Percentiles rank a stretch among this genome's conserved stretches.
These are phyloP conservation scores for Fusarium proliferatum DNA, from an alignment of 2,329 filamentous ascomycete genomes.

Conservation along the genomic window DNA sequence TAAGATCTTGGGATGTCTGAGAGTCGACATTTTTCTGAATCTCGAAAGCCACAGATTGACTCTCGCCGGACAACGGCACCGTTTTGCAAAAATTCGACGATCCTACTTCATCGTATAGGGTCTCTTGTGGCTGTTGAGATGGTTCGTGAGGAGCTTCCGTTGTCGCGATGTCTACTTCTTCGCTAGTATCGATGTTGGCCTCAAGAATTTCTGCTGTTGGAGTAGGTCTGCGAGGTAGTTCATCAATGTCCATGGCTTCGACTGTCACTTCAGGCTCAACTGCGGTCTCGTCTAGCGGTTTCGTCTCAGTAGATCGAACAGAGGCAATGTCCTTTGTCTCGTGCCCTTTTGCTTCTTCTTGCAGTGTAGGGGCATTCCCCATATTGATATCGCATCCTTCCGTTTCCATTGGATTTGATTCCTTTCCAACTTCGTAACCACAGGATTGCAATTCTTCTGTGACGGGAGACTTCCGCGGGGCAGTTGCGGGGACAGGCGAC, in stretches of 20 bases:
- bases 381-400: constrained; percentile 19
- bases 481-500: neutral
- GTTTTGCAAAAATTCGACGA: constrained; percentile 4
- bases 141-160: neutral
- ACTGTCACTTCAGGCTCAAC: neutral
- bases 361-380: neutral
- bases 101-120: constrained; percentile 14
- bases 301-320: neutral
- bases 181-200: constrained; percentile 15
- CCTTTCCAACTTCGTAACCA: neutral
- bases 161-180: constrained; percentile 14
- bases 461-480: neutral
- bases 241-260: constrained; percentile 42
- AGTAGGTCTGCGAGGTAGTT: neutral
- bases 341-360: neutral
- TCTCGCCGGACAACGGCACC: neutral
- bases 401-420: neutral
- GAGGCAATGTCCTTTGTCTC: neutral
- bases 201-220: constrained; percentile 16
- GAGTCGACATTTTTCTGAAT: neutral
- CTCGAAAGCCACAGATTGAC: neutral
- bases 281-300: neutral
- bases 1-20: constrained; percentile 8
- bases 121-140: constrained; percentile 12
- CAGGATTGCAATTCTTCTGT: neutral